Base-by-base conservation (phyloP, 768 basidiomycete genomes). In the Serendipita sp. region DNA sequence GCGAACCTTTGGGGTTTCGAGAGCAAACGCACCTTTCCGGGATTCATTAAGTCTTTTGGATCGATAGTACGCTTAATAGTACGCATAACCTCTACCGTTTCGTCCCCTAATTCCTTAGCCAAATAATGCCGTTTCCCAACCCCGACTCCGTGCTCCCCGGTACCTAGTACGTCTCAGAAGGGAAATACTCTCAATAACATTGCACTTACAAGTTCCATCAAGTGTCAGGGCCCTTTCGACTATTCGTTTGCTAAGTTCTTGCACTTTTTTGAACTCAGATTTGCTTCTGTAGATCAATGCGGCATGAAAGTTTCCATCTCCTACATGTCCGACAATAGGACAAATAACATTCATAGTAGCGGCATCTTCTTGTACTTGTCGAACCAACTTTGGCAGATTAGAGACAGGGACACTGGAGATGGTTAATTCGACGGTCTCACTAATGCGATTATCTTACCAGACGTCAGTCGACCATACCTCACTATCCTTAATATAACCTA, bases 1-100 rank as follows among this genome's bases (percentile, higher is more conserved):
- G 30, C 36, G 3, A 3, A n/a, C 32, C 16, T 10, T 35, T 35
- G 45, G 23, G 46, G 15, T 28, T 23, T 23, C 23, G 23, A 23
- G 23, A 23, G 23, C 23, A 23, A 23, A 45, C 68, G 65, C 45
- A 72, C 74, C 71, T 81, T 80, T 32, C 76, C 79, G 2, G 80
- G 80, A 66, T 81, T 81, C 65, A 81, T 74, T 51, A 81, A 68
- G 64, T 77, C 74, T 44, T 74, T 64, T 3, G 80, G 80, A 65
- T 81, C 80, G 10, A 78, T 64, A 1, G 76, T 73, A 28, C 70
- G 64, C 71, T 82, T 83, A 67, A 82, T 75, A 34, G 72, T 73
- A 68, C 77, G 75, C 80, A 83, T 81, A 5, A 82, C 70, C n/a
- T 74, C 71, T 3, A 82, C 76, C 0, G 81, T 83, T 7, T 77